phyloP scores from a whole-genome alignment of 2,329 filamentous ascomycete species.

The Curvularia verruculosa region DNA sequence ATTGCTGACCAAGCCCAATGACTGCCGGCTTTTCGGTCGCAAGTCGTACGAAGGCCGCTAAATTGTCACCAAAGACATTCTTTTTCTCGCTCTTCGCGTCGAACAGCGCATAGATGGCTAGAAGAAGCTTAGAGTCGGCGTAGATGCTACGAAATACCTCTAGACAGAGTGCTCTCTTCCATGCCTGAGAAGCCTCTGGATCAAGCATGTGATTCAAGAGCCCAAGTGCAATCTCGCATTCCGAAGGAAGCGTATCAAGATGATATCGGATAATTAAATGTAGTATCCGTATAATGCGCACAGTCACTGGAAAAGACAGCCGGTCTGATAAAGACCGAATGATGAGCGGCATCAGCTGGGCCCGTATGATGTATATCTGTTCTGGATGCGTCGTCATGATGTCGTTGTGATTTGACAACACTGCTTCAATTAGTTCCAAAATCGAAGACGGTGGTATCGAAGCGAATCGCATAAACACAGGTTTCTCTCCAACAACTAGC shows the following conservation, averaged over 20 bases:
- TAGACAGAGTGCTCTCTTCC: constrained; percentile 90
- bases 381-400: constrained; percentile 81
- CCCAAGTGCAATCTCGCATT: constrained; percentile 82
- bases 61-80: constrained; percentile 78
- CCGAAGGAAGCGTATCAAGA: constrained; percentile 72
- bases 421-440: constrained; percentile 88
- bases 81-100: constrained; percentile 76
- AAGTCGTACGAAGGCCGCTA: constrained; percentile 87
- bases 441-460: constrained; percentile 82
- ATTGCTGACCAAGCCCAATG: constrained; percentile 89
- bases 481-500: constrained; percentile 80
- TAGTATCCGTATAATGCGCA: constrained; percentile 81
- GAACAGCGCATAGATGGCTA: constrained; percentile 80
- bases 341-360: constrained; percentile 81
- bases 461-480: constrained; percentile 81
- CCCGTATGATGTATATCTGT: constrained; percentile 77
- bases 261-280: constrained; percentile 82
- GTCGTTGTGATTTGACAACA: constrained; percentile 82
- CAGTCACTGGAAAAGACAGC: constrained; percentile 78
- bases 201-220: constrained; percentile 86
- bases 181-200: constrained; percentile 75
- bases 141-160: constrained; percentile 89
- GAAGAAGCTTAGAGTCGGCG: constrained; percentile 75
- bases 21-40: constrained; percentile 88
- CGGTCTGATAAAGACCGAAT: constrained; percentile 78